Evolutionary conservation across 75 land plant species (phyloP).

Genomic region (Picea glauca): DNA sequence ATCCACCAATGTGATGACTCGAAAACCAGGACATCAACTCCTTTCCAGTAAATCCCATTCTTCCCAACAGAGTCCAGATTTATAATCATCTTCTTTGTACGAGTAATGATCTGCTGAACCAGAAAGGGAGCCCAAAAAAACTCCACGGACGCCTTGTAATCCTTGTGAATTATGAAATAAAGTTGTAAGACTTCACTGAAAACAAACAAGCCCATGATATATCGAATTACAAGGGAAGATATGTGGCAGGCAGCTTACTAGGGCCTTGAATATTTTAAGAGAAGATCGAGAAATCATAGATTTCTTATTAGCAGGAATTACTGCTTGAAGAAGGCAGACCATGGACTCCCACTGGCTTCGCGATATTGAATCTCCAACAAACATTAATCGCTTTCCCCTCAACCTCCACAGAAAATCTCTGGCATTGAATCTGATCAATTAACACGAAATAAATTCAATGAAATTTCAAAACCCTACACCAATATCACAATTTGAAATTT

Average conservation of each 20-base stretch:
- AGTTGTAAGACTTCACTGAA: too few species aligned
- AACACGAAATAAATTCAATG: neutral
- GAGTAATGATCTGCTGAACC: neutral
- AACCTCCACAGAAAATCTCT: constrained; percentile 33
- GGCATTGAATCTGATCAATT: constrained; percentile 45
- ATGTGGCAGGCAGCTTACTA: too few species aligned
- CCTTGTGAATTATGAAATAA: neutral
- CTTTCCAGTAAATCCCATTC: constrained; percentile 53
- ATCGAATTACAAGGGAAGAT: too few species aligned
- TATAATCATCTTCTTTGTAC: constrained; percentile 21
- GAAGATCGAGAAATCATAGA: neutral
- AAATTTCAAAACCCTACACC: too few species aligned
- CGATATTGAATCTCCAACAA: constrained; percentile 68
- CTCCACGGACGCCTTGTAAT: neutral
- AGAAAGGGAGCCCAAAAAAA: neutral
- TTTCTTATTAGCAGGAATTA: constrained; percentile 18
- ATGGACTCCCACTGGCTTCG: constrained; percentile 60
- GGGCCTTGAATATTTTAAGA: neutral
- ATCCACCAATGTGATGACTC: constrained; percentile 92
- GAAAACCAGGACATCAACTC: constrained; percentile 58
- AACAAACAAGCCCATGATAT: too few species aligned
- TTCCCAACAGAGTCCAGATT: constrained; percentile 49
- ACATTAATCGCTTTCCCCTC: constrained; percentile 43
- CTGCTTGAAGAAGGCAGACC: constrained; percentile 53
- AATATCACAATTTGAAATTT: too few species aligned